Evolutionary conservation across 1,139 yeast genomes (phyloP).

Genomic region (Nakaseomyces kungkrabaensis): DNA sequence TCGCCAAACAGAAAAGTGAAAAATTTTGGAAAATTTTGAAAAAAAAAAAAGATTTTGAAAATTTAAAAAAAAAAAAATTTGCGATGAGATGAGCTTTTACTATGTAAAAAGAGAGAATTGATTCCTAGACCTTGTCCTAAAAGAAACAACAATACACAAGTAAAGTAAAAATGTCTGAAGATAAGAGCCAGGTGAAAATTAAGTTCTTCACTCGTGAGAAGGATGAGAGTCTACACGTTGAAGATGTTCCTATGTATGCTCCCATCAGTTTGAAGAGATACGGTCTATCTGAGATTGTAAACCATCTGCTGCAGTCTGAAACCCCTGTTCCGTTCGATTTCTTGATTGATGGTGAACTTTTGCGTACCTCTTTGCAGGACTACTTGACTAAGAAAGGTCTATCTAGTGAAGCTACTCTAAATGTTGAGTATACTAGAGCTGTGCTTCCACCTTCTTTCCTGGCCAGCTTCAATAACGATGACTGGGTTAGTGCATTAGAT

Average conservation of each 20-base stretch:
- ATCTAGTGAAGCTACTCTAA: slow-evolving; percentile 71
- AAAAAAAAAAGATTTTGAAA: background rate
- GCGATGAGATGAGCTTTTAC: slow-evolving; percentile 1
- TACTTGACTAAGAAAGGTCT: slow-evolving; percentile 69
- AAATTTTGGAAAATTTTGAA: background rate
- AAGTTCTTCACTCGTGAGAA: slow-evolving; percentile 80
- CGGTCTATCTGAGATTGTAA: slow-evolving; percentile 90
- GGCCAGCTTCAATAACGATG: slow-evolving; percentile 84
- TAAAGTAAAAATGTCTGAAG: slow-evolving; percentile 8
- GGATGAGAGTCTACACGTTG: slow-evolving; percentile 58
- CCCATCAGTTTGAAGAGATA: slow-evolving; percentile 80
- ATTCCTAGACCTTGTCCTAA: background rate
- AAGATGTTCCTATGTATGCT: slow-evolving; percentile 79
- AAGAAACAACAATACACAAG: background rate
- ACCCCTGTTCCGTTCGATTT: slow-evolving; percentile 85
- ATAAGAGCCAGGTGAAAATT: slow-evolving; percentile 54
- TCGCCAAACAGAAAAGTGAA: background rate
- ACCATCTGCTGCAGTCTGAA: slow-evolving; percentile 60
- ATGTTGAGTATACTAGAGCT: slow-evolving; percentile 83
- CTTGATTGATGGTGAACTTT: slow-evolving; percentile 70
- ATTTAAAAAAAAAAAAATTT: background rate
- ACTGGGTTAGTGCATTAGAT: slow-evolving; percentile 80
- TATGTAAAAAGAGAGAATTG: background rate
- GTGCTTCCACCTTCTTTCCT: slow-evolving; percentile 87
- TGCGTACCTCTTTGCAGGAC: slow-evolving; percentile 70